Percentiles rank a stretch among this genome's conserved stretches.
These are phyloP conservation scores for Penicillium expansum DNA, from an alignment of 2,329 filamentous ascomycete genomes.

Conservation along the genomic window DNA sequence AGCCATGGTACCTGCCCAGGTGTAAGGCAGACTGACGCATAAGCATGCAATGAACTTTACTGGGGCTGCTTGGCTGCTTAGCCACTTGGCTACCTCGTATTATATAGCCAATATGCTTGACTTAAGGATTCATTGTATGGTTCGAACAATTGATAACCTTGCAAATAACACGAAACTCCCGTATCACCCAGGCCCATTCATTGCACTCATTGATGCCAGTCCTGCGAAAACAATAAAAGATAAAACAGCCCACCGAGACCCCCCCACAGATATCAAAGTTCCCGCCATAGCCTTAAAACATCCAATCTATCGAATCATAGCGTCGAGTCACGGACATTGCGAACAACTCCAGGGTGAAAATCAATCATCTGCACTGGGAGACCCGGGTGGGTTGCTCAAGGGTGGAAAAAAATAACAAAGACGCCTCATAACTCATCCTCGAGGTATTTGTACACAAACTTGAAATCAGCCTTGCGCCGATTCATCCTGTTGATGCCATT, in stretches of 20 bases:
- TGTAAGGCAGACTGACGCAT: constrained; percentile 2
- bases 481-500: constrained; percentile 74
- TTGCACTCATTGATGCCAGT: constrained; percentile 29
- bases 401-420: neutral
- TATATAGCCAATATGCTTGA: neutral
- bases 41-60: neutral
- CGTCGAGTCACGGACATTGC: neutral
- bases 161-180: constrained; percentile 29
- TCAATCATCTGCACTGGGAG: constrained; percentile 1
- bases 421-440: constrained; percentile 75
- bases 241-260: constrained; percentile 9
- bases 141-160: constrained; percentile 3
- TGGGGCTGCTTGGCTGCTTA: neutral
- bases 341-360: constrained; percentile 3
- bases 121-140: constrained; percentile 5
- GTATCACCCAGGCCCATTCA: constrained; percentile 31
- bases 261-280: constrained; percentile 15
- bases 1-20: neutral
- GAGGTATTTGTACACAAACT: constrained; percentile 96
- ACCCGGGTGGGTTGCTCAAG: constrained; percentile 13
- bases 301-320: constrained; percentile 10
- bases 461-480: constrained; percentile 93
- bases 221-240: constrained; percentile 16
- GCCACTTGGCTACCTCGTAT: neutral
- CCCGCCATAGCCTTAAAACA: constrained; percentile 8